Evolutionary conservation across 371 early-diverging fungal genomes (phyloP).

Genomic region (Mortierella sp.): DNA sequence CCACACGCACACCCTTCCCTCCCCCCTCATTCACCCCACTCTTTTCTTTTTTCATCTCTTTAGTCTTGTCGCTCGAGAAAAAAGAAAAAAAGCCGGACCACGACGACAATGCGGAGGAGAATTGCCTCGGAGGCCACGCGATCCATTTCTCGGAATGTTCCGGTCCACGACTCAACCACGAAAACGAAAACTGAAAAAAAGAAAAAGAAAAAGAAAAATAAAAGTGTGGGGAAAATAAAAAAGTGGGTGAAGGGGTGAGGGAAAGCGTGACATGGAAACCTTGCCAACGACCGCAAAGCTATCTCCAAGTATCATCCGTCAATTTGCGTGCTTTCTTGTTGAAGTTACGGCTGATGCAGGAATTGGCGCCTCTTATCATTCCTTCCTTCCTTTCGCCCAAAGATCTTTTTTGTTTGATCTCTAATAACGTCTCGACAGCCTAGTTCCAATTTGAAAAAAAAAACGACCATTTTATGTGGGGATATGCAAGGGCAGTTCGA

Average conservation of each 20-base stretch:
- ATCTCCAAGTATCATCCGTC: neutral
- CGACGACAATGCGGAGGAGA: conserved; percentile 7
- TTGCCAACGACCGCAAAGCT: neutral
- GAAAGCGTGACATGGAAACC: neutral
- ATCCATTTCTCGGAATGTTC: conserved; percentile 11
- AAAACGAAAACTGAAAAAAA: neutral
- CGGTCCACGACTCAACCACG: neutral
- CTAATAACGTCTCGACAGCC: no score
- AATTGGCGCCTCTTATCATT: neutral
- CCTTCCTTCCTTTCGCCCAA: no score
- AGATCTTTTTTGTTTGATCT: no score
- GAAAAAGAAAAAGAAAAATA: neutral
- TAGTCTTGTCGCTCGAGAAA: neutral
- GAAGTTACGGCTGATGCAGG: no score
- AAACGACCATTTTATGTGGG: neutral
- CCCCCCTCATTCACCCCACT: neutral
- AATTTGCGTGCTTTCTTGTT: no score
- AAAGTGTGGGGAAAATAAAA: conserved; percentile 6
- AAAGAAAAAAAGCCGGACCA: neutral
- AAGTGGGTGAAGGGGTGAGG: neutral
- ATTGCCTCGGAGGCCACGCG: neutral
- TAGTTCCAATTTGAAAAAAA: neutral
- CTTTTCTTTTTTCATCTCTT: neutral
- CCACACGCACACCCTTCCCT: neutral
- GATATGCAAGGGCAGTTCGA: neutral